Conservation (phyloP, 2,329 filamentous ascomycete species). For the Knoxdaviesia capensis region DNA sequence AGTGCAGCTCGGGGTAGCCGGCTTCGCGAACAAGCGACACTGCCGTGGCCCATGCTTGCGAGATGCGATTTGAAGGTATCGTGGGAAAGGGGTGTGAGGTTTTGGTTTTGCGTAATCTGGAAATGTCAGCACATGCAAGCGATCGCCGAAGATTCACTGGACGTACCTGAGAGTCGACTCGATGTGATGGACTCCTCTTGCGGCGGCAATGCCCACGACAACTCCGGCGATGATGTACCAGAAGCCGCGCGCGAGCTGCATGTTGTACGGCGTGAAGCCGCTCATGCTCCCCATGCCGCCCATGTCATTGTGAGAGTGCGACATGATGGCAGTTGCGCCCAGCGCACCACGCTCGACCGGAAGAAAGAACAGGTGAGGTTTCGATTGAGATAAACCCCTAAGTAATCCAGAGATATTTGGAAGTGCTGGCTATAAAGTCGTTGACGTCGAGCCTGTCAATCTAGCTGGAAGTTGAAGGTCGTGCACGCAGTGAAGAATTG, state of each 20-base stretch:
- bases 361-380: too few relatives aligned
- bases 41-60: constrained; percentile 35
- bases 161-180: constrained; percentile 20
- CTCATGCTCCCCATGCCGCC: constrained; percentile 10
- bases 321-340: neutral
- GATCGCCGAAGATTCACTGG: neutral
- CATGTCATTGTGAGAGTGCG: constrained; percentile 3
- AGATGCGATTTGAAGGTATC: constrained; percentile 22
- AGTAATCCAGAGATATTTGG: too few relatives aligned
- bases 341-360: too few relatives aligned
- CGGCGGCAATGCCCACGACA: constrained; percentile 18
- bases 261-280: constrained; percentile 21
- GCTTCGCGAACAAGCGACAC: constrained; percentile 36
- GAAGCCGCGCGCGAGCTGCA: constrained; percentile 27
- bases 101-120: constrained; percentile 25
- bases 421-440: too few relatives aligned
- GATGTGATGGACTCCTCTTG: constrained; percentile 22
- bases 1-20: constrained; percentile 31
- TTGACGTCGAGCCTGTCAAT: too few relatives aligned
- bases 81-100: constrained; percentile 28
- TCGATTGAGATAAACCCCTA: too few relatives aligned
- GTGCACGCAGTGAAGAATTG: neutral
- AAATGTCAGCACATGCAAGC: neutral
- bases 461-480: neutral
- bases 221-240: constrained; percentile 38